These are phyloP conservation scores for Linnemannia elongata DNA, from an alignment of 192 early-diverging fungal genomes.

Conservation along the genomic window DNA sequence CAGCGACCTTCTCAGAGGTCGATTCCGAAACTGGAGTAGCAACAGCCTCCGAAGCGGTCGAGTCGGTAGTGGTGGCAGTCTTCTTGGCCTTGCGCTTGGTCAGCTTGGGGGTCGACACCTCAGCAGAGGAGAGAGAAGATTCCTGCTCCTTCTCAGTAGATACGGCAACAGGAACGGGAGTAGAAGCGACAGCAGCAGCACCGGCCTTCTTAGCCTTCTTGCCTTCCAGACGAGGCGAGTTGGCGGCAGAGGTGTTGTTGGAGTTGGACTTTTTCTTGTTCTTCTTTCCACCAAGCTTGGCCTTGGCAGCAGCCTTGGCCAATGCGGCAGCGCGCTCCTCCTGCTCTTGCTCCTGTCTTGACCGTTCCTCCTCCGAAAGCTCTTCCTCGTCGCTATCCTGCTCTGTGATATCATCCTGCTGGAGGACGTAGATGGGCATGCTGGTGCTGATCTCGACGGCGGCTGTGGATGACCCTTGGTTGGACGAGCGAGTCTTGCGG, in stretches of 20 bases:
- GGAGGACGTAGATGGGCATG: constrained; percentile 51
- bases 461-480: constrained; percentile 10
- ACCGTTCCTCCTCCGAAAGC: constrained; percentile 24
- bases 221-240: constrained; percentile 49
- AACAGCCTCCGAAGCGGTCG: neutral
- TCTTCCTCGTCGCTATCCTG: constrained; percentile 33
- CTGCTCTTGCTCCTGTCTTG: constrained; percentile 15
- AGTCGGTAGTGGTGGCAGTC: neutral
- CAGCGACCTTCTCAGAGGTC: neutral
- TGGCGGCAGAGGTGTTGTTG: constrained; percentile 38
- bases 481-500: constrained; percentile 46
- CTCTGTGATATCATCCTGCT: constrained; percentile 42
- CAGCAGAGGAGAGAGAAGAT: constrained; percentile 17
- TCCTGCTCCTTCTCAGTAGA: constrained; percentile 21
- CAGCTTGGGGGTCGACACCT: constrained; percentile 35
- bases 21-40: neutral
- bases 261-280: constrained; percentile 46
- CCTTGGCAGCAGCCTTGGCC: constrained; percentile 19
- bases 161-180: neutral
- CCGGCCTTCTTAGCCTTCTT: constrained; percentile 44
- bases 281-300: constrained; percentile 35
- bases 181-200: neutral
- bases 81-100: constrained; percentile 41
- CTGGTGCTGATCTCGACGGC: constrained; percentile 30
- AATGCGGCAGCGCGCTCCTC: constrained; percentile 14